A percentile compares a stretch with the other conserved stretches of the same genome.
Evolutionary conservation across 1,139 yeast species (phyloP).

Genomic region (Barnettozyma hawaiiensis): DNA sequence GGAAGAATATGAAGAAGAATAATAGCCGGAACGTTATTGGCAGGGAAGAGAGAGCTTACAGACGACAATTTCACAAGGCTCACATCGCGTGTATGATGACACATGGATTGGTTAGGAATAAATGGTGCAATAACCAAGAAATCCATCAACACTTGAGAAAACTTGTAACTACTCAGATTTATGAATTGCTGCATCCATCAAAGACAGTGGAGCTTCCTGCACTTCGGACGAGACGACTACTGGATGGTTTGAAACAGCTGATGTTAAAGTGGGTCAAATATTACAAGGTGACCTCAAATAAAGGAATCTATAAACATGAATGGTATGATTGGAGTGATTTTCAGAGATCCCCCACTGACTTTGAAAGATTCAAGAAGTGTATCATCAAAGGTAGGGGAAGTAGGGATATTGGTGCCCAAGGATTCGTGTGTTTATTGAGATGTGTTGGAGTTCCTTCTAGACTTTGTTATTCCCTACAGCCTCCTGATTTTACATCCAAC

Average conservation of each 20-base stretch:
- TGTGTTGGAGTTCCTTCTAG: constrained; percentile 69
- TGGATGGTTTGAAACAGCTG: constrained; percentile 67
- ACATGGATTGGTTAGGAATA: constrained; percentile 63
- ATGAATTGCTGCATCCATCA: constrained; percentile 44
- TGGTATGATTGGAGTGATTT: constrained; percentile 51
- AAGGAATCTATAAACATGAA: constrained; percentile 42
- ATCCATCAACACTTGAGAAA: constrained; percentile 37
- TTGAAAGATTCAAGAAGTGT: constrained; percentile 36
- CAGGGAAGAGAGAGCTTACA: constrained; percentile 46
- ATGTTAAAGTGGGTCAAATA: constrained; percentile 57
- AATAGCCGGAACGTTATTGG: constrained; percentile 35
- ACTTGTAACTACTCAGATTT: constrained; percentile 43
- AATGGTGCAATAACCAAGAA: constrained; percentile 60
- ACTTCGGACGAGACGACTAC: constrained; percentile 57
- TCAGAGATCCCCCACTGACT: constrained; percentile 28
- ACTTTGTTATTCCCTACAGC: constrained; percentile 76
- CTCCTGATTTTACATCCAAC: constrained; percentile 67
- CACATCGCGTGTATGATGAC: constrained; percentile 52
- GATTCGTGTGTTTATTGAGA: constrained; percentile 72
- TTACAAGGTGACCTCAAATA: constrained; percentile 45
- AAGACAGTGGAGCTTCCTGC: constrained; percentile 31
- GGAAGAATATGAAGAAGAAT: constrained; percentile 28
- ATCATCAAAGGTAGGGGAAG: constrained; percentile 55
- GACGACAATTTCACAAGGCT: constrained; percentile 55
- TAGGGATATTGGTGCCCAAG: constrained; percentile 79